These are phyloP conservation scores for Diaporthe sp. DNA, from an alignment of 2,329 filamentous ascomycete genomes.

Conservation along the genomic window DNA sequence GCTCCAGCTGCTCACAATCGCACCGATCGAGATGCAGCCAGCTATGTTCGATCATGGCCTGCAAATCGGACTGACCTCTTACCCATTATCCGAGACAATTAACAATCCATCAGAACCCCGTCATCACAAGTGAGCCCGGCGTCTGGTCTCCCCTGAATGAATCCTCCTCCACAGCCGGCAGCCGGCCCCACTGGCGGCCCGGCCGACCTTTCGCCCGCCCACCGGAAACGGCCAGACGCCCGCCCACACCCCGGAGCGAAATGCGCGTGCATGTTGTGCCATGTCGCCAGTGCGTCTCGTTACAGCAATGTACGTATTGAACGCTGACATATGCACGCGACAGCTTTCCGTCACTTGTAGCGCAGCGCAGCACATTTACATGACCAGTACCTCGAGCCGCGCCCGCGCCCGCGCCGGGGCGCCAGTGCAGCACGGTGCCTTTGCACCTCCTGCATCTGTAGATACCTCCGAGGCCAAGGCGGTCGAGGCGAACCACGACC, in stretches of 20 bases:
- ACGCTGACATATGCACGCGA: not conserved
- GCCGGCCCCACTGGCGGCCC: constrained; percentile 14
- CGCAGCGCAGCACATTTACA: not conserved
- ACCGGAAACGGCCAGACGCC: too few relatives aligned
- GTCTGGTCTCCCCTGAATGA: not conserved
- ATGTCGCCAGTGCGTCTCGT: not conserved
- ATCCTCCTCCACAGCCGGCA: not conserved
- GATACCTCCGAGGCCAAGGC: not conserved
- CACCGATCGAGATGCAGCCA: not conserved
- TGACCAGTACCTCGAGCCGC: not conserved
- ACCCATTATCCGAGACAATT: not conserved
- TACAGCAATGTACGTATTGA: not conserved
- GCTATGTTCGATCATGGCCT: too few relatives aligned
- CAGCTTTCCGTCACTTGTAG: not conserved
- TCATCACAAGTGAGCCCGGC: not conserved
- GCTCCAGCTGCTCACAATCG: not conserved
- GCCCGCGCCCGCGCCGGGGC: not conserved
- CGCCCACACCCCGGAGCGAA: not conserved
- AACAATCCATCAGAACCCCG: not conserved
- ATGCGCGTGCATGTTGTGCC: not conserved
- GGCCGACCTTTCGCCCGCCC: not conserved
- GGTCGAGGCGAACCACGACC: not conserved
- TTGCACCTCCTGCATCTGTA: not conserved
- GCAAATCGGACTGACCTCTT: not conserved
- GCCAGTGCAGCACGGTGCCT: not conserved